Evolutionary conservation across 176 grass and related monocot genomes (phyloP), one percentile per base, ranked within the genome.

Genomic region (Paspalum notatum): DNA sequence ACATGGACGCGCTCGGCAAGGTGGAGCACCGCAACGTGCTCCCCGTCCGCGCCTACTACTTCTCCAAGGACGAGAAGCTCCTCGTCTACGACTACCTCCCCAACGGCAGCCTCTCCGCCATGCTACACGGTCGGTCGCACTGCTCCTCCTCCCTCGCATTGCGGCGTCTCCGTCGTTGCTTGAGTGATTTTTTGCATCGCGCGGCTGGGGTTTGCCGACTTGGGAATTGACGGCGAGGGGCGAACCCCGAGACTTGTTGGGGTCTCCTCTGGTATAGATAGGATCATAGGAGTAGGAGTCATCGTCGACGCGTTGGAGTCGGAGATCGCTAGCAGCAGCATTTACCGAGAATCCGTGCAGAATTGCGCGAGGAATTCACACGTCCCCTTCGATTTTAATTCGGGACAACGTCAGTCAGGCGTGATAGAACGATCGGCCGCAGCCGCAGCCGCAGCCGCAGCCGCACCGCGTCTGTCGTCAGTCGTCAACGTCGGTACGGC

Each of bases 11-110:
- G 46, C 81, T 98, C 9, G 95, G 95, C 48, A 57, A 44, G 68
- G 75, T 91, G 64, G 92, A 95, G 48, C 95, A 91, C 84, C 84
- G 70, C 39, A 95, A 95, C 81, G 41, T 95, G 17, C 83, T 95
- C n/a, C 92, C 95, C 3, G 78, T 93, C 4, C 88, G 88, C 11
- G 95, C 95, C 3, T 95, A 93, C 85, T 98, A 98, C 86, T 98
- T 68, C 75, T 98, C 95, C 66, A 98, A 93, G 77, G 92, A 98
- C 81, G 92, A 98, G 95, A 98, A 98, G 86, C 87, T 98, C 14
- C 92, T 98, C 82, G 95, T 95, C 67, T 82, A 84, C 61, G 95
- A 98, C 71, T 98, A 95, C 64, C 86, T 98, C 66, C 90, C 92
- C 62, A 91, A 90, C 38, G 95, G 95, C 56, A 98, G 95, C 95